phyloP scores from a whole-genome alignment of 768 basidiomycete genomes.

The Leccinum incarnatum region DNA sequence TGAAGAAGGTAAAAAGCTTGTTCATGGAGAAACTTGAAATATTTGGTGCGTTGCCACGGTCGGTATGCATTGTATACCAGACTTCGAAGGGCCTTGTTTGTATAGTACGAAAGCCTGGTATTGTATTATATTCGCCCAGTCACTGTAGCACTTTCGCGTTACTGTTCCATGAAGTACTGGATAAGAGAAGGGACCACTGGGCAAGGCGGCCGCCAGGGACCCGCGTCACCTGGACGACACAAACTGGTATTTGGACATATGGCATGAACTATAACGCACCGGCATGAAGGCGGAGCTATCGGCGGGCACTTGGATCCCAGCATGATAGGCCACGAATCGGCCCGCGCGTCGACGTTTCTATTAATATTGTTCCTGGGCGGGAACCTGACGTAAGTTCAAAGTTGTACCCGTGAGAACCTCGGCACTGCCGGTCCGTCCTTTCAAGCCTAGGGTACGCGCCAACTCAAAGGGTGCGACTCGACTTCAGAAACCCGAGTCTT shows the following conservation, averaged over 20 bases:
- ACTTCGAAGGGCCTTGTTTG: constrained; percentile 1
- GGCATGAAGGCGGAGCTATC: not conserved
- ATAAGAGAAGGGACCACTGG: not conserved
- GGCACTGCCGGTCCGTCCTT: not conserved
- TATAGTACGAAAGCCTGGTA: constrained; percentile 5
- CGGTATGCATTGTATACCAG: constrained; percentile 3
- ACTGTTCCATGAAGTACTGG: not conserved
- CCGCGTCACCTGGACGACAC: not conserved
- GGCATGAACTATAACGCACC: not conserved
- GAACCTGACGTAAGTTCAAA: not conserved
- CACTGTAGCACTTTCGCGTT: not conserved
- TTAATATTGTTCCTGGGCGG: no score
- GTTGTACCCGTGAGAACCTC: not conserved
- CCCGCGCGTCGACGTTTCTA: no score
- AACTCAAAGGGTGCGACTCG: not conserved
- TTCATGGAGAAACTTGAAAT: constrained; percentile 26
- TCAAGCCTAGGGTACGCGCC: not conserved
- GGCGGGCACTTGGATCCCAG: no score
- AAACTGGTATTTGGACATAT: not conserved
- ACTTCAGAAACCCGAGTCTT: not conserved
- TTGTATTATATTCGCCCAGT: constrained; percentile 4
- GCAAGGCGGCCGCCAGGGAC: not conserved
- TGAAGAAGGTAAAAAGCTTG: constrained; percentile 26
- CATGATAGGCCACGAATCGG: no score
- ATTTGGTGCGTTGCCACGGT: not conserved